phyloP scores from a whole-genome alignment of 2,329 filamentous ascomycete species.

The Penicillium olsonii region DNA sequence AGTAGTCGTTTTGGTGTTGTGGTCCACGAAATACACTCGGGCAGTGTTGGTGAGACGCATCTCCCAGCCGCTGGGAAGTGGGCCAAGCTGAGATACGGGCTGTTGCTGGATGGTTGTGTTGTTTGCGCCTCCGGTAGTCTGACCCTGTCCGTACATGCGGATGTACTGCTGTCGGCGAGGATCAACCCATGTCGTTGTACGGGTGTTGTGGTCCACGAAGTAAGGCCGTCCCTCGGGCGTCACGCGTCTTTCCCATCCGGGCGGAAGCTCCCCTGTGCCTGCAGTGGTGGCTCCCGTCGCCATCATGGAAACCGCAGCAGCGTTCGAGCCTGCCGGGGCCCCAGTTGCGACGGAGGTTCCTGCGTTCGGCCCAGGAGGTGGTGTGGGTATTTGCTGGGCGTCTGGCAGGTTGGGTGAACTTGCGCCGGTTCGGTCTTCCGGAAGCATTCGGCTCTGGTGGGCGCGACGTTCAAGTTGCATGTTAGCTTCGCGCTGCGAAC shows the following conservation, averaged over 20 bases:
- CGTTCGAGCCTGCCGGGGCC: conserved; percentile 42
- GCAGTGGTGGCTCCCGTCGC: conserved; percentile 92
- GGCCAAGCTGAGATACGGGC: conserved; percentile 93
- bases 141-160: conserved; percentile 82
- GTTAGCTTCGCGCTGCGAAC: conserved; percentile 80
- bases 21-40: conserved; percentile 96
- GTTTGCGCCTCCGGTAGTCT: conserved; percentile 63
- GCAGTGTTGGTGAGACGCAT: conserved; percentile 99
- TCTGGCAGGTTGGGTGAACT: conserved; percentile 79
- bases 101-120: conserved; percentile 93
- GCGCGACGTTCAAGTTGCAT: conserved; percentile 90
- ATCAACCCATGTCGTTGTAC: conserved; percentile 98
- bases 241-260: conserved; percentile 94
- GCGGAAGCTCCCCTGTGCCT: conserved; percentile 89
- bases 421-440: conserved; percentile 90
- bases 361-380: conserved; percentile 43
- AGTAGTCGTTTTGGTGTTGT: conserved; percentile 99
- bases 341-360: conserved; percentile 37
- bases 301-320: conserved; percentile 77
- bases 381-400: conserved; percentile 44
- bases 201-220: conserved; percentile 97
- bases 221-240: conserved; percentile 94
- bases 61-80: conserved; percentile 96
- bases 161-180: conserved; percentile 97
- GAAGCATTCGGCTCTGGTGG: conserved; percentile 93